Evolutionary conservation across 1,284 basidiomycete species (phyloP), one percentile per base, ranked within the genome.

Genomic region (Ganoderma lingzhi): DNA sequence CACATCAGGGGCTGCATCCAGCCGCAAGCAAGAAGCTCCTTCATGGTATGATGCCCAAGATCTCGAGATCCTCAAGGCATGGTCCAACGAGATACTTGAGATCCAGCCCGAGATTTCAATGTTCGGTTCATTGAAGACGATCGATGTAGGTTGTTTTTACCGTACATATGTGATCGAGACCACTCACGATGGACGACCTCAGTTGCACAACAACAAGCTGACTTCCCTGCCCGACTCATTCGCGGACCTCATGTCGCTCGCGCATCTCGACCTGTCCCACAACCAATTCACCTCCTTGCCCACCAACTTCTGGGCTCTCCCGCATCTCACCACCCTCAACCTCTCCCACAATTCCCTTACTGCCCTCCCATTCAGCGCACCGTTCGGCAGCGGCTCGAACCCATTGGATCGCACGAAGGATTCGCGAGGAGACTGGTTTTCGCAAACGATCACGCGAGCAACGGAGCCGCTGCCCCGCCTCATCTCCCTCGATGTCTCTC

Each of bases 11-110:
- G 48, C 60, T 1, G 48, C 62, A 2, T 58, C 73, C 1, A 32
- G 63, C 8, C 74, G 76, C 39, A 64, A 74, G 70, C 58, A 80
- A 79, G 83, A 84, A 66, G 80, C 81, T 51, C 86, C 88, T 19
- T 84, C 91, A 1, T 94, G 93, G 92, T 94, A 89, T 74, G 93
- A 94, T 76, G 90, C 90, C 4, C 90, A 92, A 75, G 93, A 95
- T 79, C 80, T 95, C 28, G 85, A 87, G 56, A 82, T 92, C 0
- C 79, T 95, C 58, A 94, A 93, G 75, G 90, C 89, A 23, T 90
- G 90, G 86, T 92, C 88, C 73, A 95, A 95, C 74, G 89, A 91
- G 39, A 94, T 95, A 42, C 73, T 86, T 15, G 91, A 92, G 76
- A 84, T 95, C 41, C 93, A 94, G 74, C 89, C 89, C 32, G 93